These are phyloP conservation scores for Chionographis japonica DNA, from an alignment of 106 monocot species.

Conservation along the genomic window DNA sequence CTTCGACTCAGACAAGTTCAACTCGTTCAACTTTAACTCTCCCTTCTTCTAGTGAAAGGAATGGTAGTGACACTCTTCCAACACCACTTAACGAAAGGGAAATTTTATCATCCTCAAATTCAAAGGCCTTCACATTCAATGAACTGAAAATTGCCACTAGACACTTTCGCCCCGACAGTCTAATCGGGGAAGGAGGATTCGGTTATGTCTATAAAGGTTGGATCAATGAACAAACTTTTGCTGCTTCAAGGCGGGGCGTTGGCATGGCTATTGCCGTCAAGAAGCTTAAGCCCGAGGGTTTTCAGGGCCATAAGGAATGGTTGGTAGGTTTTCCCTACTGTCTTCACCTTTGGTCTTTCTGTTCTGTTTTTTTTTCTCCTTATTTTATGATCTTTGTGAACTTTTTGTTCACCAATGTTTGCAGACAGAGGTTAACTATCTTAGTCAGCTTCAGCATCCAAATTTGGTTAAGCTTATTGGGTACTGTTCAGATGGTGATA, in stretches of 20 bases:
- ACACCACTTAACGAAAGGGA: conserved; percentile 66
- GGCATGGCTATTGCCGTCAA: conserved; percentile 87
- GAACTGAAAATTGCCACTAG: conserved; percentile 74
- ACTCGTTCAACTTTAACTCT: conserved; percentile 38
- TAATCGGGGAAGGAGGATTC: conserved; percentile 90
- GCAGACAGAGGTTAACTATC: conserved; percentile 92
- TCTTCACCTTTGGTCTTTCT: neutral
- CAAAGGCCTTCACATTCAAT: conserved; percentile 64
- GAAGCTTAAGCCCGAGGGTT: conserved; percentile 92
- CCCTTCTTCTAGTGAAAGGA: conserved; percentile 40
- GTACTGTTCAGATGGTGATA: conserved; percentile 83
- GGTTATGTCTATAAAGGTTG: conserved; percentile 91
- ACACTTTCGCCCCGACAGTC: conserved; percentile 74
- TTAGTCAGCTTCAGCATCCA: conserved; percentile 79
- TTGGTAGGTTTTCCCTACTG: conserved; percentile 32
- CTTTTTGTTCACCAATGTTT: neutral
- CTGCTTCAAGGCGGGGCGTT: conserved; percentile 56
- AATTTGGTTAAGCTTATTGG: conserved; percentile 89
- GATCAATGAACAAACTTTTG: conserved; percentile 66
- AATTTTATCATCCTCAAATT: conserved; percentile 71
- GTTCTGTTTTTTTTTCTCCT: neutral
- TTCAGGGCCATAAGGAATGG: conserved; percentile 97
- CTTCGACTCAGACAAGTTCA: conserved; percentile 34
- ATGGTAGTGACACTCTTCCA: conserved; percentile 23
- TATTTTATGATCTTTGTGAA: neutral